A percentile compares a stretch with the other conserved stretches of the same genome.
These are phyloP conservation scores for Cronartium ribicola DNA, from an alignment of 1,284 basidiomycete genomes.

Conservation along the genomic window DNA sequence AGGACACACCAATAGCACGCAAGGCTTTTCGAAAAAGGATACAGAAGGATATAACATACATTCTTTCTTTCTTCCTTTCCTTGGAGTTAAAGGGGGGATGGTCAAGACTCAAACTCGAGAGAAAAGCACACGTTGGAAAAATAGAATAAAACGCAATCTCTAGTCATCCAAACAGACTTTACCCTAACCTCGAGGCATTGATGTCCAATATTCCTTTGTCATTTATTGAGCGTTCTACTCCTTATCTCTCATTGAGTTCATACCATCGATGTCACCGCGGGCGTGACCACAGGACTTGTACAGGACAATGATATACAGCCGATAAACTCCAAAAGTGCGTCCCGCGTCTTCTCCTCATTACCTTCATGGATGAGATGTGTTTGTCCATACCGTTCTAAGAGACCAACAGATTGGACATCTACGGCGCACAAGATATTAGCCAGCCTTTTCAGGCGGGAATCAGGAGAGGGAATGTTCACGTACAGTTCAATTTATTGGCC, in stretches of 20 bases:
- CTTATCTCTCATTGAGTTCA: conserved; percentile 9
- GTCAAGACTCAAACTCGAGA: too few relatives aligned
- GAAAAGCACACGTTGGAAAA: too few relatives aligned
- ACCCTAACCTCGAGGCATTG: neutral
- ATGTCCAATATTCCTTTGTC: neutral
- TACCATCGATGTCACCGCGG: conserved; percentile 24
- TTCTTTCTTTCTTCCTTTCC: too few relatives aligned
- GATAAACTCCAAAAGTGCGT: conserved; percentile 32
- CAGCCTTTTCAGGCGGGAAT: neutral
- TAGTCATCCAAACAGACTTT: neutral
- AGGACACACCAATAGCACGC: too few relatives aligned
- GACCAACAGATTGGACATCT: conserved; percentile 33
- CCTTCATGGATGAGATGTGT: conserved; percentile 20
- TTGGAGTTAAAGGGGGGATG: too few relatives aligned
- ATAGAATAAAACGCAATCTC: too few relatives aligned
- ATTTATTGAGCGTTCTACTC: neutral
- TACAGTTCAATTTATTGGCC: conserved; percentile 28
- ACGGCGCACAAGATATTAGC: neutral
- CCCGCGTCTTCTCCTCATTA: conserved; percentile 34
- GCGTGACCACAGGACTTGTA: neutral
- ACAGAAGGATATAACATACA: too few relatives aligned
- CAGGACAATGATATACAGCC: conserved; percentile 20
- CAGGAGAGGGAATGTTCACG: neutral
- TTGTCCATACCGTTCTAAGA: conserved; percentile 38
- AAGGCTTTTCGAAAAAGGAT: too few relatives aligned